Evolutionary conservation across 2,329 filamentous ascomycete species (phyloP), one percentile per base, ranked within the genome.

Genomic region (Penicillium concentricum): DNA sequence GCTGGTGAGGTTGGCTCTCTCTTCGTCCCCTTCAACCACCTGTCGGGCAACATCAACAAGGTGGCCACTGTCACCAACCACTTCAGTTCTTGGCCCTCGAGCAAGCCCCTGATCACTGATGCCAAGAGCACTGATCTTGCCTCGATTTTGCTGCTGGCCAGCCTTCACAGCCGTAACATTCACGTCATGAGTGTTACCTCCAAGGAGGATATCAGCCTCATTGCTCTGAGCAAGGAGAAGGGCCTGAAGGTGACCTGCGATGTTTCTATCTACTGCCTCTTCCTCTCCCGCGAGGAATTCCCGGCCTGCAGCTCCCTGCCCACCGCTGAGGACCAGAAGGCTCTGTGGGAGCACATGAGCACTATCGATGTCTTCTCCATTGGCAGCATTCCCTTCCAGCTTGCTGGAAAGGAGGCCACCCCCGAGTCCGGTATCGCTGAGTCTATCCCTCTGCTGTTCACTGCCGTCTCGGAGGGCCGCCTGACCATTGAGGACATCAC

Each of bases 41-140:
- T 92, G 26, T 89, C 88, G 58, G 89, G 88, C 65, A 92, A 92
- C 73, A 91, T 92, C 73, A 91, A 86, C 82, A 91, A 91, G 79
- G 89, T 92, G 44, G 88, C 89, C 20, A 86, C 89, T 10, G 88
- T 92, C 60, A 90, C 88, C 51, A 84, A 87, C 58, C 89, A 92
- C 78, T 92, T 92, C 68, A 87, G 87, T 59, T 82, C 86, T 24
- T 92, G 89, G 89, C 89, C 89, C 35, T 79, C 81, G 4, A 87
- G 85, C 78, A 92, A 92, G 79, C 88, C 89, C 48, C 90, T 92
- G 66, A 80, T 92, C 67, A 92, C 90, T 0, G 89, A 92, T 74
- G 90, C 89, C 50, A 91, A 90, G 79, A 85, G 87, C 54, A 91
- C 88, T 1, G 89, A 92, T 68, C 81, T 92, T 57, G 89, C 89